phyloP scores from a whole-genome alignment of 108 stramenopile genomes.

The Cyclotella baltica region DNA sequence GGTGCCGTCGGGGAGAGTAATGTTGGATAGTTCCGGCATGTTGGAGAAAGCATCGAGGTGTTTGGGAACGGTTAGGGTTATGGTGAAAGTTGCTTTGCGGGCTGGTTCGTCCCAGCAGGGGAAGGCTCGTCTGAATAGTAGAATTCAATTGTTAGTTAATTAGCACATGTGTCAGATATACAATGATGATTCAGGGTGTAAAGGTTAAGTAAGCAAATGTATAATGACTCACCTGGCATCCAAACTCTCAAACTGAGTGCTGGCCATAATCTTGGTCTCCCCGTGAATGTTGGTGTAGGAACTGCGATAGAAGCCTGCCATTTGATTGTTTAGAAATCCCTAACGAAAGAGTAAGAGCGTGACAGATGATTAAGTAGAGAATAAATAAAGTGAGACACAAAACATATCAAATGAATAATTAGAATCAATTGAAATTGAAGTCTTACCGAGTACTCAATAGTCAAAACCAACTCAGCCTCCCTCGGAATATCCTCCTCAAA shows the following conservation, averaged over 20 bases:
- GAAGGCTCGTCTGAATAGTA: conserved; percentile 83
- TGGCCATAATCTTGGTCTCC: conserved; percentile 86
- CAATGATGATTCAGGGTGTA: conserved; percentile 13
- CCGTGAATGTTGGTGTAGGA: conserved; percentile 89
- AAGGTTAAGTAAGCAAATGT: too few relatives aligned
- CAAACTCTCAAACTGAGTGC: conserved; percentile 97
- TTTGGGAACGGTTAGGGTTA: conserved; percentile 82
- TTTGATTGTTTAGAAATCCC: conserved; percentile 93
- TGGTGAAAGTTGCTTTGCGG: conserved; percentile 90
- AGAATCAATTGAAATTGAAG: neutral
- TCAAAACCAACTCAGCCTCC: conserved; percentile 55
- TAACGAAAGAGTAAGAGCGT: conserved; percentile 63
- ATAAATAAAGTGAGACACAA: neutral
- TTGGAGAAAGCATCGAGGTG: conserved; percentile 90
- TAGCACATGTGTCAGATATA: too few relatives aligned
- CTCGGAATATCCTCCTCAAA: conserved; percentile 64
- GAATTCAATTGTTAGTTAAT: too few relatives aligned
- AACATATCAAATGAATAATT: neutral
- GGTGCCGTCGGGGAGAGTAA: conserved; percentile 53
- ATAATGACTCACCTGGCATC: conserved; percentile 73
- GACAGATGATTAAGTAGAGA: neutral
- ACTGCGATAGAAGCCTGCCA: conserved; percentile 96
- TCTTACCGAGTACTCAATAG: conserved; percentile 60
- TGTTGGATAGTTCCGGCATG: conserved; percentile 92
- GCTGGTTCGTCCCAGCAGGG: conserved; percentile 98